phyloP scores from a whole-genome alignment of 768 basidiomycete genomes.

The Tulasnella sp. region DNA sequence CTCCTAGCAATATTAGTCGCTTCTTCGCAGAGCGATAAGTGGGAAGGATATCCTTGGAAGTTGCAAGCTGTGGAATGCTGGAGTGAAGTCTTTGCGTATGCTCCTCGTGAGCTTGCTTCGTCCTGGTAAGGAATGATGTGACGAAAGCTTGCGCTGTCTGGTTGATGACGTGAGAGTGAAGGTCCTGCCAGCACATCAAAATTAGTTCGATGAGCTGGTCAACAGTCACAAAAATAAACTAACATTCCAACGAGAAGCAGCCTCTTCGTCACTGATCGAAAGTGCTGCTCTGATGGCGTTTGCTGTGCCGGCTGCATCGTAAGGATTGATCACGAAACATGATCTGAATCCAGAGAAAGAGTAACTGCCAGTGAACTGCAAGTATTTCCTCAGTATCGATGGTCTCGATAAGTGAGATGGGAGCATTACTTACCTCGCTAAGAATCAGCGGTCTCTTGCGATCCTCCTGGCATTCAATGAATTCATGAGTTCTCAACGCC shows the following conservation, averaged over 20 bases:
- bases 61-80: slow-evolving; percentile 3
- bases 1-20: slow-evolving; percentile 58
- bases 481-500: slow-evolving; percentile 45
- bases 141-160: slow-evolving; percentile 81
- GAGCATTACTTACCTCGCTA: slow-evolving; percentile 45
- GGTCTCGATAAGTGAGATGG: not conserved
- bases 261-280: slow-evolving; percentile 65
- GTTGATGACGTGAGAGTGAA: slow-evolving; percentile 73
- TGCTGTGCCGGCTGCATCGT: slow-evolving; percentile 73
- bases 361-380: slow-evolving; percentile 73
- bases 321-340: slow-evolving; percentile 78
- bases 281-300: slow-evolving; percentile 66
- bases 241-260: slow-evolving; percentile 60
- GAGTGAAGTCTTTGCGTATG: slow-evolving; percentile 34
- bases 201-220: not conserved
- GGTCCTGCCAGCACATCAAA: slow-evolving; percentile 31
- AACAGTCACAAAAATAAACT: slow-evolving; percentile 18
- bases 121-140: slow-evolving; percentile 62
- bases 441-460: slow-evolving; percentile 56
- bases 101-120: slow-evolving; percentile 58
- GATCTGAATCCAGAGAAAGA: slow-evolving; percentile 77
- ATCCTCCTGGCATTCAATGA: slow-evolving; percentile 68
- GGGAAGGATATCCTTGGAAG: slow-evolving; percentile 28
- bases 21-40: slow-evolving; percentile 52
- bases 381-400: not conserved